Percentiles rank a stretch among this genome's conserved stretches.
phyloP scores from a whole-genome alignment of 768 basidiomycete genomes.

The Russula griseocarnosa region DNA sequence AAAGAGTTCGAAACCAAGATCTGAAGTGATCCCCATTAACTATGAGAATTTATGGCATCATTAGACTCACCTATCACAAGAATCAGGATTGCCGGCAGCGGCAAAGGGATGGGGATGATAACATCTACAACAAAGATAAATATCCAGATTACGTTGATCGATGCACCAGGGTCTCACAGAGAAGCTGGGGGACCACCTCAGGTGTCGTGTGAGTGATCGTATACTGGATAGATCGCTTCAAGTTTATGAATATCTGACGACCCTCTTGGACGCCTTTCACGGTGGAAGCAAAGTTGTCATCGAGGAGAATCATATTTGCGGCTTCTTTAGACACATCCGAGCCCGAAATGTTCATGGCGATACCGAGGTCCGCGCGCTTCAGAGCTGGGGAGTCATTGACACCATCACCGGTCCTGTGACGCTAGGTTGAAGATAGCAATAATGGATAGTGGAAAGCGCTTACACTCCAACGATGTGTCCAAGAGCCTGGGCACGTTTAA shows the following conservation, averaged over 20 bases:
- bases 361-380: constrained; percentile 69
- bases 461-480: constrained; percentile 72
- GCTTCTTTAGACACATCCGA: constrained; percentile 74
- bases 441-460: constrained; percentile 31
- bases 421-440: constrained; percentile 7
- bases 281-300: constrained; percentile 69
- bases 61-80: constrained; percentile 55
- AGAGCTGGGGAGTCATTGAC: constrained; percentile 70
- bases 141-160: not conserved
- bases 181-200: constrained; percentile 64
- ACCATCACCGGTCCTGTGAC: constrained; percentile 58
- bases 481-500: constrained; percentile 65
- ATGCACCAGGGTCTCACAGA: constrained; percentile 41
- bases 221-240: constrained; percentile 69
- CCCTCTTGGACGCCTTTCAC: constrained; percentile 70
- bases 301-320: constrained; percentile 69
- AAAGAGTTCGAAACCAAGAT: constrained; percentile 68
- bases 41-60: not conserved
- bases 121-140: constrained; percentile 43
- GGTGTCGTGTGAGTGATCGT: constrained; percentile 65
- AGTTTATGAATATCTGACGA: constrained; percentile 64
- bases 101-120: constrained; percentile 62
- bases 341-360: constrained; percentile 72
- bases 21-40: constrained; percentile 34
- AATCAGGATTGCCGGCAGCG: constrained; percentile 64